phyloP scores from a whole-genome alignment of 768 basidiomycete species.

The Hydnum rufescens region DNA sequence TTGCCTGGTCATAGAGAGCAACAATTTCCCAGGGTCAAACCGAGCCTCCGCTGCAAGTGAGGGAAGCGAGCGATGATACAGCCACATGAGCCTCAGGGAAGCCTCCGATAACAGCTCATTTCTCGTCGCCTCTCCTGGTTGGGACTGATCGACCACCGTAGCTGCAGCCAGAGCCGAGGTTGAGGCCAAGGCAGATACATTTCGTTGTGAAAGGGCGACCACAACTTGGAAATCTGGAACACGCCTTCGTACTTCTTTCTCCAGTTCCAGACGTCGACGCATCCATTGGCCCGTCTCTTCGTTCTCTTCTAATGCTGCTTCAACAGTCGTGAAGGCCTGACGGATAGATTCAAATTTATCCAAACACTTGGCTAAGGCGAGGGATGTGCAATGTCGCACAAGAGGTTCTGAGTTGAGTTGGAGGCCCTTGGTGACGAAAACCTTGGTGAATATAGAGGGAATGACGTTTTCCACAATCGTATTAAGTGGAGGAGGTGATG shows the following conservation, averaged over 20 bases:
- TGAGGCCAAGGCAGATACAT: too few relatives aligned
- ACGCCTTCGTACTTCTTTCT: slow-evolving; percentile 49
- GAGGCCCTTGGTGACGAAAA: slow-evolving; percentile 63
- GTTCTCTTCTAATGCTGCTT: slow-evolving; percentile 36
- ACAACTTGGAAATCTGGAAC: slow-evolving; percentile 79
- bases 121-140: slow-evolving; percentile 36
- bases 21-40: slow-evolving; percentile 72
- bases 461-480: slow-evolving; percentile 59
- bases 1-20: slow-evolving; percentile 25
- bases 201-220: slow-evolving; percentile 67
- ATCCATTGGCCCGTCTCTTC: slow-evolving; percentile 49
- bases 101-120: slow-evolving; percentile 48
- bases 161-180: slow-evolving; percentile 6
- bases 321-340: slow-evolving; percentile 28
- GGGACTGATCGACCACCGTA: slow-evolving; percentile 25
- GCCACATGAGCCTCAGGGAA: slow-evolving; percentile 60
- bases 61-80: slow-evolving; percentile 68
- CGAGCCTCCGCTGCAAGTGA: slow-evolving; percentile 52
- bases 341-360: slow-evolving; percentile 45
- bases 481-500: slow-evolving; percentile 53
- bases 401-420: slow-evolving; percentile 41
- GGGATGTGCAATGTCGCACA: slow-evolving; percentile 71
- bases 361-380: slow-evolving; percentile 57
- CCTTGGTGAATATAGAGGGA: slow-evolving; percentile 50
- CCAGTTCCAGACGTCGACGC: slow-evolving; percentile 43